Conservation (phyloP, 257 asterid species). For the Striga asiatica region DNA sequence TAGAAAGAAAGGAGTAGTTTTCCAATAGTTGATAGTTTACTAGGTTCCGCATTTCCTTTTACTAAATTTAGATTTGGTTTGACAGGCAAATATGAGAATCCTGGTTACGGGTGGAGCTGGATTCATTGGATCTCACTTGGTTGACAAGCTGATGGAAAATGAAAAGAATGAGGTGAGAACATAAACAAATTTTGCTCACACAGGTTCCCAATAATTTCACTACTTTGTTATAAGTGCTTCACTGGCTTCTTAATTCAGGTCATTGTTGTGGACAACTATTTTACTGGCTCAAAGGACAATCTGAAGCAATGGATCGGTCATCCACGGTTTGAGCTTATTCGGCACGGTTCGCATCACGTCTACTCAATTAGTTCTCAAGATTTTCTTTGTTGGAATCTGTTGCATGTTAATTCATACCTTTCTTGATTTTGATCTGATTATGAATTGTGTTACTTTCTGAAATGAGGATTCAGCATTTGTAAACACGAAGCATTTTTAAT, state of each 20-base stretch:
- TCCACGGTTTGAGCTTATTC: constrained; percentile 91
- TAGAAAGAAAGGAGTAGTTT: no score
- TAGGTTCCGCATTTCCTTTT: no score
- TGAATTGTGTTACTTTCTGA: no score
- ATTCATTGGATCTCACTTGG: constrained; percentile 95
- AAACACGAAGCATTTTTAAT: no score
- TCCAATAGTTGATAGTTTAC: no score
- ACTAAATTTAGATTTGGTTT: no score
- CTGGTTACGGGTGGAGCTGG: constrained; percentile 96
- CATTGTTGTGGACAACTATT: constrained; percentile 79
- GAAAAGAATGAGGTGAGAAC: constrained; percentile 74
- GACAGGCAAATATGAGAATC: constrained; percentile 87
- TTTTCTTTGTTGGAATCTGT: not conserved
- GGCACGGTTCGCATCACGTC: constrained; percentile 59
- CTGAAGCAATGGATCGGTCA: constrained; percentile 84
- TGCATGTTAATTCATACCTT: not conserved
- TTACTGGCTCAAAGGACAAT: constrained; percentile 91
- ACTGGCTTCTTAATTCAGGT: constrained; percentile 34
- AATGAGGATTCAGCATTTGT: no score
- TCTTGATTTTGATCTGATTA: not conserved
- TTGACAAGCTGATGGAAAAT: constrained; percentile 79
- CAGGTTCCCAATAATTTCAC: not conserved
- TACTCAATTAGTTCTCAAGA: not conserved
- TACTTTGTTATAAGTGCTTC: not conserved
- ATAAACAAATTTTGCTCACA: not conserved